Base-by-base conservation (phyloP, 2,329 filamentous ascomycete genomes). In the Xylariaceae sp. region DNA sequence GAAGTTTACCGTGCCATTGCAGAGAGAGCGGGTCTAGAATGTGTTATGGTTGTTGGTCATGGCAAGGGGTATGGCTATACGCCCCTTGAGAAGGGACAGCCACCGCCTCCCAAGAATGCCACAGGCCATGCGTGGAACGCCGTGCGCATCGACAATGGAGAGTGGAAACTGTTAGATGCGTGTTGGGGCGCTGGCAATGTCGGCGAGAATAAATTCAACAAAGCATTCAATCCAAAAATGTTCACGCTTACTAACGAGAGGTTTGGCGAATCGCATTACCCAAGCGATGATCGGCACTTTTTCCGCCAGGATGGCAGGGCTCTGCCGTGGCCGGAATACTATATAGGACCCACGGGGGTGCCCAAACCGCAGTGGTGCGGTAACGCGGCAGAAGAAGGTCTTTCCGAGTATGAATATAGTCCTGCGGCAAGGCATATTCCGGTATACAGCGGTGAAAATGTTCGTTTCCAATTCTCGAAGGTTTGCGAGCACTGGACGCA, bases 101-200 rank as follows among this genome's bases (percentile, higher is more conserved):
- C 79, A 0, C 66, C 86, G 0, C 91, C 91, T 2, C 77, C 82
- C 0, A 78, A 77, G 17, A 73, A 84, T 45, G 71, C 80, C 0
- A 76, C 71, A 5, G 80, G 81, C 1, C 92, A 97, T 68, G 92
- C 94, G 0, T 96, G 94, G 94, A 96, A 96, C 62, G 91, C 88
- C 0, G 89, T 96, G 6, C 80, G 83, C 45, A 90, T 97, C 51
- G 92, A 97, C 60, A 81, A 84, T 22, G 89, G 89, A 2, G 81
- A 83, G 56, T 97, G 92, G 92, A 96, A 96, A 69, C 78, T 97
- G 1, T 72, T 97, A 43, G 94, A 99, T 62, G 71, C 87, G 0
- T 97, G 92, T 65, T 99, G 94, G 94, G 94, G 94, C 36, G 89
- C 92, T 0, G 92, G 92, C 2, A 75, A 81, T 54, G 69, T 95